Evolutionary conservation across 2,329 filamentous ascomycete species (phyloP).

Genomic region (Aspergillus aculeatus): DNA sequence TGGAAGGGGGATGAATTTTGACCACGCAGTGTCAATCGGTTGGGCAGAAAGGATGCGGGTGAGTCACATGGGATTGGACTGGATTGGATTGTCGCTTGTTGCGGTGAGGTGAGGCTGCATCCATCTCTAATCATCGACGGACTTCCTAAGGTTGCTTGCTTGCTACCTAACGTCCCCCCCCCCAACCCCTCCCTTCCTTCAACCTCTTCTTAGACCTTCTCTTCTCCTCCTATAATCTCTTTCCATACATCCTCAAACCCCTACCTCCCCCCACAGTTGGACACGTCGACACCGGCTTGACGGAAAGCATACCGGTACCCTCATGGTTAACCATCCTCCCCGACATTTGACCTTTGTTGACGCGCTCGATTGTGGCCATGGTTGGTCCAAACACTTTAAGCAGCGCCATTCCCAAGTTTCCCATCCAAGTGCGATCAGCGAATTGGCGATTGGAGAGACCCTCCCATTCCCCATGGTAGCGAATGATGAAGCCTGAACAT

Average conservation of each 20-base stretch:
- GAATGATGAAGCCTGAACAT: slow-evolving; percentile 8
- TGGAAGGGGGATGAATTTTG: neutral
- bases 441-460: neutral
- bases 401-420: neutral
- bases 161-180: slow-evolving; percentile 1
- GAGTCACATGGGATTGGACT: neutral
- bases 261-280: slow-evolving; percentile 1
- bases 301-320: neutral
- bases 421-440: neutral
- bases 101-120: slow-evolving; percentile 6
- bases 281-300: slow-evolving; percentile 5
- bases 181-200: neutral
- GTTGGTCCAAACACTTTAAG: neutral
- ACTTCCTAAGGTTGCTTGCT: neutral
- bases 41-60: neutral
- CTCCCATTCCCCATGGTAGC: neutral
- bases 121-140: too few relatives aligned
- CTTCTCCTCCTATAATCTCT: neutral
- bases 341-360: neutral
- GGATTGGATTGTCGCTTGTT: slow-evolving; percentile 1
- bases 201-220: neutral
- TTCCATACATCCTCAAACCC: neutral
- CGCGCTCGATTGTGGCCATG: neutral
- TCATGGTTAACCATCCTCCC: neutral
- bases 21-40: neutral